Percentiles rank a stretch among this genome's conserved stretches.
Evolutionary conservation across 192 early-diverging fungal species (phyloP).

Genomic region (Cetraspora pellucida): DNA sequence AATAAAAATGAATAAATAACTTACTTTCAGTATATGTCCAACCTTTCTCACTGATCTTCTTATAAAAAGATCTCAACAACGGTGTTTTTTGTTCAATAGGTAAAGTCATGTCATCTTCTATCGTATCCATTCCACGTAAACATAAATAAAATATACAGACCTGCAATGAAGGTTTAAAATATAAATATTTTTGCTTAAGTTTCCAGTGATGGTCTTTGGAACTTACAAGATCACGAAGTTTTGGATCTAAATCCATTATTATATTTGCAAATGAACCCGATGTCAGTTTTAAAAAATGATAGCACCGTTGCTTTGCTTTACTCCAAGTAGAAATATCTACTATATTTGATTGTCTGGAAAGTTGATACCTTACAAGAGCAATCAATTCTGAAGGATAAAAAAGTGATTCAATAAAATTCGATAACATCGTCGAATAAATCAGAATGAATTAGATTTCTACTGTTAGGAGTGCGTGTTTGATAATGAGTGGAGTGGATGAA

Average conservation of each 20-base stretch:
- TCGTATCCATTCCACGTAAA: slow-evolving; percentile 93
- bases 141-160: slow-evolving; percentile 96
- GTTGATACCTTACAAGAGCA: slow-evolving; percentile 76
- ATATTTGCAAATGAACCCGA: too few species aligned
- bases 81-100: slow-evolving; percentile 72
- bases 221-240: too few species aligned
- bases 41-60: slow-evolving; percentile 75
- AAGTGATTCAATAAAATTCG: background rate
- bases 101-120: slow-evolving; percentile 99
- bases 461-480: too few species aligned
- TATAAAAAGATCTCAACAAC: slow-evolving; percentile 79
- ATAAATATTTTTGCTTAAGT: background rate
- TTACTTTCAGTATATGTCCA: slow-evolving; percentile 78
- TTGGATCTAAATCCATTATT: too few species aligned
- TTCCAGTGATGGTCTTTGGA: too few species aligned
- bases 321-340: background rate
- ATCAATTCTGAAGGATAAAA: slow-evolving; percentile 69
- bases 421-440: too few species aligned
- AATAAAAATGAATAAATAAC: slow-evolving; percentile 10
- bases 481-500: too few species aligned
- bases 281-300: too few species aligned
- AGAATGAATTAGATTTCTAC: too few species aligned
- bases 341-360: background rate
- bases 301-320: too few species aligned
- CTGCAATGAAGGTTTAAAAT: slow-evolving; percentile 38